These are phyloP conservation scores for Saccharum hybrid DNA, from an alignment of 202 grass and related monocot genomes.

Conservation along the genomic window DNA sequence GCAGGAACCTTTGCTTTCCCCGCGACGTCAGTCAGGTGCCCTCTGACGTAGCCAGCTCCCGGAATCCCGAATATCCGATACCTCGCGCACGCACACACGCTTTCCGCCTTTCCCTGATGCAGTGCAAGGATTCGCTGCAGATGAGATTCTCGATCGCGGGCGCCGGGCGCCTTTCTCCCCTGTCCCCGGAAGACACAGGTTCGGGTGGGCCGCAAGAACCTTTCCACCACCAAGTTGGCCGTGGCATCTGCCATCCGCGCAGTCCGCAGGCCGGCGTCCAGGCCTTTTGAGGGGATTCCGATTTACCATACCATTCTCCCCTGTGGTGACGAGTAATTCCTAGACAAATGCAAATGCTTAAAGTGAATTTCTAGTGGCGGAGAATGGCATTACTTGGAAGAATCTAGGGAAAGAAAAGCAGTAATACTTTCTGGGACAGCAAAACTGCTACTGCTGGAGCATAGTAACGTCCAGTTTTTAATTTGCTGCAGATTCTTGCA, in stretches of 20 bases:
- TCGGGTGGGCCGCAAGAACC: background rate
- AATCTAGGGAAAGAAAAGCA: background rate
- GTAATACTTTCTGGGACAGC: background rate
- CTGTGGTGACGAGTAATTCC: background rate
- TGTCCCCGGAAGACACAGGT: slow-evolving; percentile 22
- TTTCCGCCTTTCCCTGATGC: background rate
- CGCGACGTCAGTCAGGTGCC: too few species aligned
- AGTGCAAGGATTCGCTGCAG: slow-evolving; percentile 1
- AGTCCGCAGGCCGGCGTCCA: background rate
- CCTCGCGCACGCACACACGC: background rate
- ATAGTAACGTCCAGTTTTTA: slow-evolving; percentile 2
- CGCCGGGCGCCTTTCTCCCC: background rate
- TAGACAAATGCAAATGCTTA: slow-evolving; percentile 23
- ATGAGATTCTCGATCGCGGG: slow-evolving; percentile 14
- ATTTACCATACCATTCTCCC: background rate
- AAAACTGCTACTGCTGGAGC: slow-evolving; percentile 1
- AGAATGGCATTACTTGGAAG: background rate
- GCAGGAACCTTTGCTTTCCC: background rate
- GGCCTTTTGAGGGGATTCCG: background rate
- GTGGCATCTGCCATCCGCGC: too few species aligned
- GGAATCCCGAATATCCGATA: background rate
- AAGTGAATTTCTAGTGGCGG: background rate
- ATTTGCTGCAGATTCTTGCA: slow-evolving; percentile 21
- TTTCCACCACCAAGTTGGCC: background rate
- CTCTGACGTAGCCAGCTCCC: background rate